Evolutionary conservation across 495 filamentous ascomycete genomes (phyloP), one percentile per base, ranked within the genome.

Genomic region (Penicillium bialowiezense): DNA sequence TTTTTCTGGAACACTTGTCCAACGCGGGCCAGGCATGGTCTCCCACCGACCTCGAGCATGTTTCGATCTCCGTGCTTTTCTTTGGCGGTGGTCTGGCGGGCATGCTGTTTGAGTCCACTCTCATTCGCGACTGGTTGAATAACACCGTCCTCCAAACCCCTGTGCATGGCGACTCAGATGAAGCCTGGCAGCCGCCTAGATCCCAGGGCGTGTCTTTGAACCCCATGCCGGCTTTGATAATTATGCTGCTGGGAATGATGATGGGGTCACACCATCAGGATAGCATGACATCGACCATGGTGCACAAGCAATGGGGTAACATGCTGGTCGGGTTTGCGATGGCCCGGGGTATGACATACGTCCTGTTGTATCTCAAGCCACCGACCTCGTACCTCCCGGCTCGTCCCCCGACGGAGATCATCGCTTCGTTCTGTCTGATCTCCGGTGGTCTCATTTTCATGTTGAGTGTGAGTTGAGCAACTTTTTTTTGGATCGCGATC

Each of bases 221-320:
- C 68, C 93, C 92, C 1, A 80, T 98, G 54, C 93, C 93, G 0
- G 89, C 83, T 5, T 76, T 97, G 9, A 79, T 96, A 28, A 90
- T 97, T 49, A 69, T 96, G 33, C 75, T 96, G 2, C 71, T 96
- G 1, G 93, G 93, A 28, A 76, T 90, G 62, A 91, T 96, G 89
- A 98, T 98, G 91, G 85, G 86, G 55, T 87, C 86, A 13, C 93
- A 98, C 66, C 89, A 91, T 50, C 93, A 98, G 64, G 60, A 71
- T 8, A 90, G 83, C 43, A 87, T 88, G 85, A 73, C 90, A 15
- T 92, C 90, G 13, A 89, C 86, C 50, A 96, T 91, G 89, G 79
- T 98, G 37, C 93, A 98, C 72, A 86, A 86, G 68, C 88, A 96
- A 63, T 97, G 92, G 93, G 93, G 92, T 36, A 84, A 82, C 54